phyloP scores from a whole-genome alignment of 345 rosid genomes.

The Erucastrum elatum region DNA sequence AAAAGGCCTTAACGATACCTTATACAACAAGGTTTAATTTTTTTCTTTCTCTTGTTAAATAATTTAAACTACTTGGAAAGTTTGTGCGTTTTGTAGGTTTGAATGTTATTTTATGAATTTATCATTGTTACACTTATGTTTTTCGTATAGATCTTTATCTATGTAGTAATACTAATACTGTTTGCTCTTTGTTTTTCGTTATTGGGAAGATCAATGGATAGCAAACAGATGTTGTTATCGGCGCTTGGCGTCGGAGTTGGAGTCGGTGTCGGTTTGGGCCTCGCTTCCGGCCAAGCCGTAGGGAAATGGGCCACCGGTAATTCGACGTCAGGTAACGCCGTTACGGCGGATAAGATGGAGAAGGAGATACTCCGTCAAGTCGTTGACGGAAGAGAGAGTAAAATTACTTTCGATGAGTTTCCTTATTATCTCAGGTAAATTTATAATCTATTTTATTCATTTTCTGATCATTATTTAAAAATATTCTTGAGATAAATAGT shows the following conservation, averaged over 20 bases:
- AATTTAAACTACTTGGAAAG: background rate
- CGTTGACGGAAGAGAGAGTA: constrained; percentile 39
- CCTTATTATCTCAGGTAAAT: constrained; percentile 45
- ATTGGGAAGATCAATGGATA: constrained; percentile 35
- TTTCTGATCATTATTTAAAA: background rate
- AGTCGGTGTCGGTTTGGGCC: constrained; percentile 41
- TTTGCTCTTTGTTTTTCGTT: background rate
- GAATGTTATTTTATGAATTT: background rate
- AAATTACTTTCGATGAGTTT: constrained; percentile 42
- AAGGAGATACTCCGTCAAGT: constrained; percentile 42
- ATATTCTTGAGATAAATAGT: background rate
- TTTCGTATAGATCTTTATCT: background rate
- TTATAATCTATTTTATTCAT: background rate
- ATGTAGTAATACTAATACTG: constrained; percentile 2
- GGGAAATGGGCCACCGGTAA: constrained; percentile 37
- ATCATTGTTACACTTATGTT: background rate
- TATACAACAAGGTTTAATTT: background rate
- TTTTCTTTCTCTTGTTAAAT: background rate
- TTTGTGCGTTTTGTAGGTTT: background rate
- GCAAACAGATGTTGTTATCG: constrained; percentile 43
- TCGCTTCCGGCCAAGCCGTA: constrained; percentile 39
- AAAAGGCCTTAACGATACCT: background rate
- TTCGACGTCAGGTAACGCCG: constrained; percentile 26
- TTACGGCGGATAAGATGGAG: constrained; percentile 46
- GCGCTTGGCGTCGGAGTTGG: constrained; percentile 47